These are phyloP conservation scores for Lactarius tabidus DNA, from an alignment of 768 basidiomycete genomes.

Conservation along the genomic window DNA sequence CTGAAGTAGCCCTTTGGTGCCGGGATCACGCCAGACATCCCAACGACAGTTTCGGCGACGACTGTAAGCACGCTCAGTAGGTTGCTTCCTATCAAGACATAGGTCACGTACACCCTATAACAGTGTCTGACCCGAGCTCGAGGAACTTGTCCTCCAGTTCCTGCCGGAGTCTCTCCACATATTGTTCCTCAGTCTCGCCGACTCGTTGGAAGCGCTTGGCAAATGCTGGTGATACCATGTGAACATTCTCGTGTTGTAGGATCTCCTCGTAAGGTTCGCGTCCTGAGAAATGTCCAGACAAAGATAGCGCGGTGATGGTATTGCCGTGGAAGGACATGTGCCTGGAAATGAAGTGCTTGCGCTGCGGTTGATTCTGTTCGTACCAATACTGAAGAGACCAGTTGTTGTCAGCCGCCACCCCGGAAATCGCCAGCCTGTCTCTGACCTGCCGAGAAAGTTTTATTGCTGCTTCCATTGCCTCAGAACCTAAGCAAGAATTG, in stretches of 20 bases:
- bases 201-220: constrained; percentile 66
- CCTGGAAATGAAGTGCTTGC: constrained; percentile 76
- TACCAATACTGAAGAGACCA: constrained; percentile 51
- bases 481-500: constrained; percentile 52
- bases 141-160: constrained; percentile 86
- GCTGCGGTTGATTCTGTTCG: constrained; percentile 63
- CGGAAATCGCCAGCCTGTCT: not conserved
- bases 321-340: constrained; percentile 84
- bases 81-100: constrained; percentile 11
- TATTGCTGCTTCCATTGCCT: constrained; percentile 82
- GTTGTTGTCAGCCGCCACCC: constrained; percentile 6
- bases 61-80: constrained; percentile 40
- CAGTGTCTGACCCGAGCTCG: constrained; percentile 75
- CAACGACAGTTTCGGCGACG: constrained; percentile 82
- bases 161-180: constrained; percentile 68
- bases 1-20: constrained; percentile 83
- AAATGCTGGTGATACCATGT: constrained; percentile 87
- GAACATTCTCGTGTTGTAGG: constrained; percentile 62
- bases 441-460: constrained; percentile 75
- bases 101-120: constrained; percentile 65
- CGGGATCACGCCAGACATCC: constrained; percentile 72
- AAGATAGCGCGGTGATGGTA: constrained; percentile 64
- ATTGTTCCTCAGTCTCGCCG: constrained; percentile 73
- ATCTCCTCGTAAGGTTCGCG: constrained; percentile 66
- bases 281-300: constrained; percentile 62